Conservation (phyloP, 192 early-diverging fungal genomes). For the Funneliformis geosporum region DNA sequence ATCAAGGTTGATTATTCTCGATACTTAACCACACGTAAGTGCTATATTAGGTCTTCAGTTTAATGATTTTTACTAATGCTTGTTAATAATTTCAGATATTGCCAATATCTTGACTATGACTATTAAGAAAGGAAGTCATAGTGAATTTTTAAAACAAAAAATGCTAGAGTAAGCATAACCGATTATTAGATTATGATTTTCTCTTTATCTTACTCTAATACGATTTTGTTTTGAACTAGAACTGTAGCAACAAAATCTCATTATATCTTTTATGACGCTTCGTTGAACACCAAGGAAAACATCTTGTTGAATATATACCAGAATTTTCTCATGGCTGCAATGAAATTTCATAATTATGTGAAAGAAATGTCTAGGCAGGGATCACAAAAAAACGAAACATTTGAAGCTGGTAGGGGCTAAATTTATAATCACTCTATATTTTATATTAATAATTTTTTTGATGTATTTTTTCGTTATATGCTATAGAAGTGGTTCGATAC, state of each 20-base stretch:
- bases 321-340: conserved; percentile 70
- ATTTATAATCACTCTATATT: too few species aligned
- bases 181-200: not conserved
- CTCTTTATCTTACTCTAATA: not conserved
- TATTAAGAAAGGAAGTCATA: conserved; percentile 37
- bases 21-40: conserved; percentile 42
- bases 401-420: not conserved
- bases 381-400: not conserved
- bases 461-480: not conserved
- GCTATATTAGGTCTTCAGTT: conserved; percentile 17
- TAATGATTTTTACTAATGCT: not conserved
- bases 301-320: conserved; percentile 82
- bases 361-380: not conserved
- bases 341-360: conserved; percentile 46
- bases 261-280: conserved; percentile 63
- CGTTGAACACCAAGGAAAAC: conserved; percentile 56
- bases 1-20: conserved; percentile 71
- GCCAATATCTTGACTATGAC: conserved; percentile 51
- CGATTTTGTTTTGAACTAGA: conserved; percentile 37
- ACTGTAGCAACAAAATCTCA: conserved; percentile 63
- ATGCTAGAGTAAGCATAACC: conserved; percentile 17
- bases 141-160: conserved; percentile 10
- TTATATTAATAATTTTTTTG: not conserved
- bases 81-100: not conserved
- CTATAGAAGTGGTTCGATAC: not conserved